Conservation (phyloP, 176 grass and related monocot species). For the Zea mays region DNA sequence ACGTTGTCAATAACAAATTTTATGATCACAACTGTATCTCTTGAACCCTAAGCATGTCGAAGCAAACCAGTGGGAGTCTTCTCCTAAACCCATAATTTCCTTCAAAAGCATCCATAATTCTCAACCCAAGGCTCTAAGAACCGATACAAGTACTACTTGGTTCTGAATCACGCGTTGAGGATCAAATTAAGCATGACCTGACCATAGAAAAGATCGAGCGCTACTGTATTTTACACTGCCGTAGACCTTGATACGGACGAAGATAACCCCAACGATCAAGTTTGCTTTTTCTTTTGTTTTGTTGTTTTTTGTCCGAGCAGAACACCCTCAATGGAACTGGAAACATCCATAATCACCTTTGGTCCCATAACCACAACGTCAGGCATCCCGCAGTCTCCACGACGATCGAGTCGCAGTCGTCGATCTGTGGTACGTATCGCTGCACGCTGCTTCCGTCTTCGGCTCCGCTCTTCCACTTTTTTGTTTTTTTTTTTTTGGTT, state of each 20-base stretch:
- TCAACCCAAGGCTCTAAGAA: background rate
- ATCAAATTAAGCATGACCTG: too few relatives aligned
- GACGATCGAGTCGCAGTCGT: slow-evolving; percentile 75
- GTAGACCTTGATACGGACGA: background rate
- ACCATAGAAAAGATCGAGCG: background rate
- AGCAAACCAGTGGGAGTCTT: background rate
- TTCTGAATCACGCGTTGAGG: background rate
- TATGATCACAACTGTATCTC: background rate
- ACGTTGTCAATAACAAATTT: too few relatives aligned
- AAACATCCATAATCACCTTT: slow-evolving; percentile 47
- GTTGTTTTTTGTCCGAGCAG: slow-evolving; percentile 33
- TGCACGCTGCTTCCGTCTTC: background rate
- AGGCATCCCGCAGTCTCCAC: slow-evolving; percentile 56
- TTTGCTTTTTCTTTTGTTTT: background rate
- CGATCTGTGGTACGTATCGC: slow-evolving; percentile 55
- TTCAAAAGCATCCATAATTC: background rate
- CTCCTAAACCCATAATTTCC: background rate
- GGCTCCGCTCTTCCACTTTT: background rate
- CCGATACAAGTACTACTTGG: background rate
- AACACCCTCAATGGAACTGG: slow-evolving; percentile 58
- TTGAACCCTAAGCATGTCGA: background rate
- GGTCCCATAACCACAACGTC: slow-evolving; percentile 52
- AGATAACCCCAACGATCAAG: background rate
- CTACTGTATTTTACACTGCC: background rate
- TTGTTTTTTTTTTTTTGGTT: background rate